Percentiles rank a stretch among this genome's conserved stretches.
These are phyloP conservation scores for Trichoderma afroharzianum DNA, from an alignment of 2,329 filamentous ascomycete genomes.

Conservation along the genomic window DNA sequence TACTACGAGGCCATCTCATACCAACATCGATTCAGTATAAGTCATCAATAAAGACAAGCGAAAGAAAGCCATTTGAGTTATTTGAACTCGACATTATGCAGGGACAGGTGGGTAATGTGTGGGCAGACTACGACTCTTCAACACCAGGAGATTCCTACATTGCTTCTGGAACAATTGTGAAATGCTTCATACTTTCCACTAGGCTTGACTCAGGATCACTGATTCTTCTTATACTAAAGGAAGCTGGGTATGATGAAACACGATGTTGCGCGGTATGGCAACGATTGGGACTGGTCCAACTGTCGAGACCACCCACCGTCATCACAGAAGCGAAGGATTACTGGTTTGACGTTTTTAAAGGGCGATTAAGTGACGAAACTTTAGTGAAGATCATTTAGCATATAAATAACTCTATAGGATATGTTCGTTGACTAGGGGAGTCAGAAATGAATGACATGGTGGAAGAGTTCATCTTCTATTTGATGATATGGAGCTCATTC, in stretches of 20 bases:
- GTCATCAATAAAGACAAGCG: accelerated
- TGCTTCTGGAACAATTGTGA: not conserved
- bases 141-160: not conserved
- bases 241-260: not conserved
- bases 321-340: not conserved
- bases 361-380: not conserved
- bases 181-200: constrained; percentile 15
- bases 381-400: not conserved
- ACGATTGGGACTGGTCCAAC: not conserved
- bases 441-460: not conserved
- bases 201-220: constrained; percentile 1
- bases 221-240: not conserved
- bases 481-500: not conserved
- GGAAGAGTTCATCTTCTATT: not conserved
- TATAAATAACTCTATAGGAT: accelerated
- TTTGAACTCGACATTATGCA: constrained; percentile 8
- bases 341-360: not conserved
- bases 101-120: constrained; percentile 5
- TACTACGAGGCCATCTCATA: constrained; percentile 1
- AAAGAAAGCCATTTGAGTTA: not conserved
- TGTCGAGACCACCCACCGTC: not conserved
- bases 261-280: not conserved
- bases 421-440: no score
- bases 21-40: not conserved
- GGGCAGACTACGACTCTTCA: constrained; percentile 17